phyloP scores from a whole-genome alignment of 306 rosid genomes.

The Senna tora region DNA sequence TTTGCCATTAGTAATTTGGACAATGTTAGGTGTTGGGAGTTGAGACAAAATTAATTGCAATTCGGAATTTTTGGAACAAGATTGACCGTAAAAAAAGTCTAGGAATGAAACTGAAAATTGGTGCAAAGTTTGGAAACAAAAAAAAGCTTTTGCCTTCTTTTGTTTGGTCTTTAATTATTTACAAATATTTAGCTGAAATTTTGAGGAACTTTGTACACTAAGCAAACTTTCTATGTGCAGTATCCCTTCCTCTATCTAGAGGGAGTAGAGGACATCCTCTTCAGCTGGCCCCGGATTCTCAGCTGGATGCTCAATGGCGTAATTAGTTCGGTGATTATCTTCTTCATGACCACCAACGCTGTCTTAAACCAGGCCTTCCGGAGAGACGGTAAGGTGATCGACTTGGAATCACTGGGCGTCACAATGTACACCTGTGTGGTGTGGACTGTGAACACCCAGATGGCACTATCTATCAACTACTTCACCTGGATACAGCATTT shows the following conservation, averaged over 20 bases:
- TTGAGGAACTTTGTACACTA: conserved; percentile 21
- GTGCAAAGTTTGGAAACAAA: too few relatives aligned
- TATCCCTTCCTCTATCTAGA: conserved; percentile 67
- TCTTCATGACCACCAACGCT: conserved; percentile 63
- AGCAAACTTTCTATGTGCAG: conserved; percentile 45
- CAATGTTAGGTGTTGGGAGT: too few relatives aligned
- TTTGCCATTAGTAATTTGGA: too few relatives aligned
- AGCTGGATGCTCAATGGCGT: conserved; percentile 83
- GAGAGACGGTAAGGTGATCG: conserved; percentile 65
- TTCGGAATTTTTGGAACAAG: too few relatives aligned
- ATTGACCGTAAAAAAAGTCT: too few relatives aligned
- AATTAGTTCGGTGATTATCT: conserved; percentile 69
- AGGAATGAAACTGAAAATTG: too few relatives aligned
- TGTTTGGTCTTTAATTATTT: not conserved
- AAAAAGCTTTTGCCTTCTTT: too few relatives aligned
- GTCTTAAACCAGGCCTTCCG: conserved; percentile 60
- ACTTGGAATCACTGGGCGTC: conserved; percentile 67
- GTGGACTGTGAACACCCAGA: conserved; percentile 85
- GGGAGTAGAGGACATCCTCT: conserved; percentile 73
- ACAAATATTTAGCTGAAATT: not conserved
- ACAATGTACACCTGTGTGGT: conserved; percentile 72
- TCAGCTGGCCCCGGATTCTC: conserved; percentile 71
- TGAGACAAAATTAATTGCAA: too few relatives aligned
- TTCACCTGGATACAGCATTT: conserved; percentile 90
- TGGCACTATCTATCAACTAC: conserved; percentile 88